Evolutionary conservation across 441 rosid species (phyloP).

Genomic region (Monsonia emarginata): DNA sequence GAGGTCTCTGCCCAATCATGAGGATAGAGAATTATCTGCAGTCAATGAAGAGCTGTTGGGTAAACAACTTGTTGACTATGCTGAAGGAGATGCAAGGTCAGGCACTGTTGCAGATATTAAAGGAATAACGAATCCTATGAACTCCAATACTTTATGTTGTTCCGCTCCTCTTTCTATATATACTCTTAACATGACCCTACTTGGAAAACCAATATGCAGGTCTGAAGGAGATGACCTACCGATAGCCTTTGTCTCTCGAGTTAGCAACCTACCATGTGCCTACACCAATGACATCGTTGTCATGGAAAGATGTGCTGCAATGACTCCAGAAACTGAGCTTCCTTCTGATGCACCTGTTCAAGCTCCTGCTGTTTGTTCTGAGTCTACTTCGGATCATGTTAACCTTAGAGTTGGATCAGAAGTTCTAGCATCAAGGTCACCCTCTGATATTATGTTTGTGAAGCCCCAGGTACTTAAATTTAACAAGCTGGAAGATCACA

Average conservation of each 20-base stretch:
- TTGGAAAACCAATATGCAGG: slow-evolving; percentile 17
- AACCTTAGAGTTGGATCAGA: slow-evolving; percentile 20
- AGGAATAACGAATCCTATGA: slow-evolving; percentile 2
- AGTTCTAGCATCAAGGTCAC: slow-evolving; percentile 22
- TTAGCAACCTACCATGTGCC: slow-evolving; percentile 17
- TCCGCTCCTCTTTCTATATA: slow-evolving; percentile 7
- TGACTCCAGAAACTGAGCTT: slow-evolving; percentile 12
- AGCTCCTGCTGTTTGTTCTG: slow-evolving; percentile 24
- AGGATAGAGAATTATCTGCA: background rate
- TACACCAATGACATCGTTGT: slow-evolving; percentile 14
- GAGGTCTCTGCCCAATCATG: background rate
- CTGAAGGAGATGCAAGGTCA: slow-evolving; percentile 14
- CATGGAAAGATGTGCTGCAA: slow-evolving; percentile 12
- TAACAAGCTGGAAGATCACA: slow-evolving; percentile 29
- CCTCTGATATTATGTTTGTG: slow-evolving; percentile 24
- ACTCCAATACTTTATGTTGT: slow-evolving; percentile 6
- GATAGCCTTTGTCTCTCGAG: slow-evolving; percentile 16
- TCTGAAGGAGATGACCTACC: slow-evolving; percentile 20
- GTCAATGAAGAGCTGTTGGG: background rate
- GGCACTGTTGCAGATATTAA: slow-evolving; percentile 3
- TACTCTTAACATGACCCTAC: slow-evolving; percentile 10
- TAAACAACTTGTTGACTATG: background rate
- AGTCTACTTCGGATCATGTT: slow-evolving; percentile 19
- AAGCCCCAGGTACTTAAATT: slow-evolving; percentile 42
- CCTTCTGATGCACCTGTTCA: slow-evolving; percentile 9